Conservation (phyloP, 805 yeast genomes). For the Henningerozyma blattae region DNA sequence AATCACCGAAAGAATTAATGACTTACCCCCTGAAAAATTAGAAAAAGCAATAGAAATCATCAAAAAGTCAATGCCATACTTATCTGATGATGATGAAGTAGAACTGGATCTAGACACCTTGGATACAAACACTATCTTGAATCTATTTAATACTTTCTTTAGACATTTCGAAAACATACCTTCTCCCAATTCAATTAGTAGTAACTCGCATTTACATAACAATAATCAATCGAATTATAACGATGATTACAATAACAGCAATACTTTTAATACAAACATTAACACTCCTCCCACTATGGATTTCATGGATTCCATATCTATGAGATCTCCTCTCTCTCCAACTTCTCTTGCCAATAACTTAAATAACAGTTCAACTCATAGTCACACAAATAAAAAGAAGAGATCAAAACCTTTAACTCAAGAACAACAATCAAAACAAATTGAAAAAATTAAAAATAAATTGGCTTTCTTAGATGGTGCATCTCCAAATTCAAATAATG, state of each 20-base stretch:
- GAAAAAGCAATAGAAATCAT: constrained; percentile 77
- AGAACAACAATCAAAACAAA: constrained; percentile 54
- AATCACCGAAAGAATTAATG: constrained; percentile 74
- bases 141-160: constrained; percentile 75
- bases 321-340: constrained; percentile 16
- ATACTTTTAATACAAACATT: no score
- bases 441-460: constrained; percentile 61
- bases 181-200: constrained; percentile 6
- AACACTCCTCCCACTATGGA: not conserved
- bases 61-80: constrained; percentile 57
- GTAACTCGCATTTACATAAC: not conserved
- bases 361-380: constrained; percentile 8
- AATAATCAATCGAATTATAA: constrained; percentile 2
- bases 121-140: constrained; percentile 71
- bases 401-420: constrained; percentile 49
- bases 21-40: constrained; percentile 65
- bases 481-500: constrained; percentile 31
- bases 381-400: constrained; percentile 26
- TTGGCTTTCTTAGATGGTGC: constrained; percentile 59
- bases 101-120: constrained; percentile 92
- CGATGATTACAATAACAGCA: no score
- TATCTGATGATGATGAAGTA: constrained; percentile 71
- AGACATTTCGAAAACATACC: constrained; percentile 26
- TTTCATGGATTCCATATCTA: no score
- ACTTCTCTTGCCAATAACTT: no score